Evolutionary conservation across 2,329 filamentous ascomycete genomes (phyloP).

Genomic region (Ceratocystis cacaofunesta): DNA sequence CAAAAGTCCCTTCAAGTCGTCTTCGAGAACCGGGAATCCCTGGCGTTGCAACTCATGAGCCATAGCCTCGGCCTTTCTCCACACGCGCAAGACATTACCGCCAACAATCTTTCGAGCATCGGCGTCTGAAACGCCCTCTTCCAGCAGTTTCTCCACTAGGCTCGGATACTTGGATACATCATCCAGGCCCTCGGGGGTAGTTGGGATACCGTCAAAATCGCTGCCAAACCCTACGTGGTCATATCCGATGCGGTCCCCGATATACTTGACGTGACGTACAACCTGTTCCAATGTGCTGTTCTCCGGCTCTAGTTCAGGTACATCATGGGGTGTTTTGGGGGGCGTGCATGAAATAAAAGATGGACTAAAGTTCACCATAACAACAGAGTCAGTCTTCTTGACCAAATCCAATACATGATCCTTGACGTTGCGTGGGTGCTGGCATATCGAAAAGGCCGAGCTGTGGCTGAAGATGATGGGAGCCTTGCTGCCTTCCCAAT

Average conservation of each 20-base stretch:
- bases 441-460: constrained; percentile 64
- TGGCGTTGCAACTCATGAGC: constrained; percentile 48
- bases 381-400: constrained; percentile 54
- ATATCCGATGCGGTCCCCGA: constrained; percentile 70
- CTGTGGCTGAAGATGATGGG: constrained; percentile 85
- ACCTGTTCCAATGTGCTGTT: constrained; percentile 66
- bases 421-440: constrained; percentile 79
- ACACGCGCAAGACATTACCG: constrained; percentile 69
- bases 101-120: constrained; percentile 65
- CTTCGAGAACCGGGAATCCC: constrained; percentile 39
- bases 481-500: constrained; percentile 58
- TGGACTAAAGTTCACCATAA: constrained; percentile 84
- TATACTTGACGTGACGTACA: constrained; percentile 65
- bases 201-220: constrained; percentile 68
- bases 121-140: constrained; percentile 55
- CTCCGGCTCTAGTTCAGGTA: constrained; percentile 51
- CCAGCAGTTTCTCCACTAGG: constrained; percentile 59
- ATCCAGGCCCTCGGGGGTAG: constrained; percentile 57
- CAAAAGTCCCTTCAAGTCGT: constrained; percentile 24
- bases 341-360: constrained; percentile 66
- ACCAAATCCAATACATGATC: constrained; percentile 70
- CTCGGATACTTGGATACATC: constrained; percentile 75
- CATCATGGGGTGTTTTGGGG: constrained; percentile 40
- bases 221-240: constrained; percentile 78
- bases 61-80: constrained; percentile 62